These are phyloP conservation scores for Cercospora brassicicola DNA, from an alignment of 2,329 filamentous ascomycete species.

Conservation along the genomic window DNA sequence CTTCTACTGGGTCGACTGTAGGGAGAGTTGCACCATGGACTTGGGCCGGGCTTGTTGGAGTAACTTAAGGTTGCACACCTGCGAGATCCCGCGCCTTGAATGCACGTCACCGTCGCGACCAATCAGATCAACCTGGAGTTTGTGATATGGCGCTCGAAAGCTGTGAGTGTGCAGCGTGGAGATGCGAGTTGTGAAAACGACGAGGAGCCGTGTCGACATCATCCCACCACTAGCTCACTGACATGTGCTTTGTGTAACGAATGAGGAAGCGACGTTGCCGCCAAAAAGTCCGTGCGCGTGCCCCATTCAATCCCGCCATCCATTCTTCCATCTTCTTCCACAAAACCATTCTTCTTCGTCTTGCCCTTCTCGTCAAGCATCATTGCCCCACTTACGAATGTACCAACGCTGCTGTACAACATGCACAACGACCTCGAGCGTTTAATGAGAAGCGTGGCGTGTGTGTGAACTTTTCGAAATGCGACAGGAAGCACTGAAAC, in stretches of 20 bases:
- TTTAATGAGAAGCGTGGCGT: background rate
- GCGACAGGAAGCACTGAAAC: background rate
- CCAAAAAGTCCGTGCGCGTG: background rate
- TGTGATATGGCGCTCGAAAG: background rate
- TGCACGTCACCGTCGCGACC: constrained; percentile 6
- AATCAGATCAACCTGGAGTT: background rate
- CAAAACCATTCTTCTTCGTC: background rate
- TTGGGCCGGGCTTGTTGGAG: background rate
- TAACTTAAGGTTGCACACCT: constrained; percentile 6
- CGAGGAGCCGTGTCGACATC: background rate
- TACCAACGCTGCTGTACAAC: background rate
- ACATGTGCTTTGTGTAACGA: constrained; percentile 2
- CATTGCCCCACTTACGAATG: background rate
- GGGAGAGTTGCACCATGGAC: background rate
- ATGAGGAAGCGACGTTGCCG: background rate
- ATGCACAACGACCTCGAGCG: no score
- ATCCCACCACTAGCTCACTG: background rate
- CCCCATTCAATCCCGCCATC: background rate
- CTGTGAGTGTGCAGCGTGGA: background rate
- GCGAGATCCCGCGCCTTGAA: constrained; percentile 1
- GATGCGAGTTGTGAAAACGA: background rate
- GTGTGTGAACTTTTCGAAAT: background rate
- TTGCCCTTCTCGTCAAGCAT: background rate
- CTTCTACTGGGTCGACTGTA: background rate
- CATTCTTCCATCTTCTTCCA: background rate